Evolutionary conservation across 139 green algal genomes (phyloP), one percentile per base, ranked within the genome.

Genomic region (Penium margaritaceum): DNA sequence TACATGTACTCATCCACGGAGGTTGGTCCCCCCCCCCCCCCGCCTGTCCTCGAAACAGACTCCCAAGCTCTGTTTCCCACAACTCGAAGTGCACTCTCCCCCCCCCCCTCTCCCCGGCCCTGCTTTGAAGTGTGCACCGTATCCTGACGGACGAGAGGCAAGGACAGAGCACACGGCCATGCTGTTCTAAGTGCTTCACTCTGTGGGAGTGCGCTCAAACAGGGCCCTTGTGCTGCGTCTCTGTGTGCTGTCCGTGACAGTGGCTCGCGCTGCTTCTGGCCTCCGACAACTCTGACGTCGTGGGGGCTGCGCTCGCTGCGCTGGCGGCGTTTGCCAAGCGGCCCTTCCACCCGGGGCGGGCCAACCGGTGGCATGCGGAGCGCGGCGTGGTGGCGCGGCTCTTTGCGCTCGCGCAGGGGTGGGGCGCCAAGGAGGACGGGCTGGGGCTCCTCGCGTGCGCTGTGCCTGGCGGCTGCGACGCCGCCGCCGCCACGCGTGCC

Each of bases 1-100:
- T 85, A 94, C 54, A 71, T 92, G 43, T 97, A 96, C 76, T 72
- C 82, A 6, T 96, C 90, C 0, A 82, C 85, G n/a, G 91, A 96
- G 80, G 91, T 96, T 57, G 73, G 83, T 61, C 34, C 15, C 6
- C 5, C 63, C 0, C n/a, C 35, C 51, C 12, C 36, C 46, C 64
- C 46, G 30, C 27, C 4, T 27, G 19, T n/a, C 51, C 7, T 39
- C 24, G 34, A 1, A 32, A 1, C 46, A 30, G 21, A n/a, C 46
- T 58, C 4, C 46, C 29, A 4, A n/a, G 21, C 46, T 0, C 5
- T 21, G 3, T 3, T 21, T 0, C 46, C 24, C 7, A 2, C 46
- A 1, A 7, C 5, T 5, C 5, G 1, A 1, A 1, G 3, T 5
- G 24, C 6, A 1, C 0, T 3, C 9, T n/a, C 63, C 32, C 1